phyloP scores from a whole-genome alignment of 2,329 filamentous ascomycete genomes.

The Ustilaginoidea virens region DNA sequence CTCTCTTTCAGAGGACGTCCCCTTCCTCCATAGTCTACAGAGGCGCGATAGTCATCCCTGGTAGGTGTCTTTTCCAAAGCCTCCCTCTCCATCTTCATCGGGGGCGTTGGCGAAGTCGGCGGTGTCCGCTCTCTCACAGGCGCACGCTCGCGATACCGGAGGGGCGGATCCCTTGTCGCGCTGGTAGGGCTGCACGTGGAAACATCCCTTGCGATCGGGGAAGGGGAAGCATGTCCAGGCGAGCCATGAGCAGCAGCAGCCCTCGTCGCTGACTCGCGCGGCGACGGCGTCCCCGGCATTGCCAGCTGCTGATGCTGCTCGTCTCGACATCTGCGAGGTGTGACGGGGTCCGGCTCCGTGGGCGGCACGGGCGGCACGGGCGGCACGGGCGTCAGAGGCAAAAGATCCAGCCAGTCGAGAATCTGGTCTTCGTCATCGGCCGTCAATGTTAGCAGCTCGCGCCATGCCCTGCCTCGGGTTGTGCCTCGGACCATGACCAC shows the following conservation, averaged over 20 bases:
- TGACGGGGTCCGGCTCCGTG: slow-evolving; percentile 11
- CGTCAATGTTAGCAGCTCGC: slow-evolving; percentile 64
- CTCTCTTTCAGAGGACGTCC: slow-evolving; percentile 19
- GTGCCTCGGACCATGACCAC: slow-evolving; percentile 75
- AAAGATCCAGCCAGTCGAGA: slow-evolving; percentile 74
- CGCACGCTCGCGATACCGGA: slow-evolving; percentile 12
- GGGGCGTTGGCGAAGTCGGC: background rate
- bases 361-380: slow-evolving; percentile 35
- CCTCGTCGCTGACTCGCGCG: too few relatives aligned
- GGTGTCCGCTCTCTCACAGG: background rate
- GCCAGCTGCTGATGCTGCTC: slow-evolving; percentile 10
- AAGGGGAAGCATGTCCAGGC: slow-evolving; percentile 10
- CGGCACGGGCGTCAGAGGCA: slow-evolving; percentile 39
- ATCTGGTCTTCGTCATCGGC: slow-evolving; percentile 64
- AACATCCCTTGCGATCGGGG: slow-evolving; percentile 7
- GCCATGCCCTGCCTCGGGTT: slow-evolving; percentile 55
- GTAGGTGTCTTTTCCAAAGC: slow-evolving; percentile 6
- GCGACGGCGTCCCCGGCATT: slow-evolving; percentile 12
- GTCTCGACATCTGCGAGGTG: slow-evolving; percentile 17
- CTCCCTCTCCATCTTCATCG: background rate
- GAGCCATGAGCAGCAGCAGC: slow-evolving; percentile 8
- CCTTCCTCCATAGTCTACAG: slow-evolving; percentile 7
- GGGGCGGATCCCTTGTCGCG: slow-evolving; percentile 9
- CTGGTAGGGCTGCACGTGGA: slow-evolving; percentile 3
- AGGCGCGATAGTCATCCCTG: slow-evolving; percentile 13